Percentiles rank a stretch among this genome's conserved stretches.
Evolutionary conservation across 768 basidiomycete species (phyloP).

Genomic region (Zangia roseola): DNA sequence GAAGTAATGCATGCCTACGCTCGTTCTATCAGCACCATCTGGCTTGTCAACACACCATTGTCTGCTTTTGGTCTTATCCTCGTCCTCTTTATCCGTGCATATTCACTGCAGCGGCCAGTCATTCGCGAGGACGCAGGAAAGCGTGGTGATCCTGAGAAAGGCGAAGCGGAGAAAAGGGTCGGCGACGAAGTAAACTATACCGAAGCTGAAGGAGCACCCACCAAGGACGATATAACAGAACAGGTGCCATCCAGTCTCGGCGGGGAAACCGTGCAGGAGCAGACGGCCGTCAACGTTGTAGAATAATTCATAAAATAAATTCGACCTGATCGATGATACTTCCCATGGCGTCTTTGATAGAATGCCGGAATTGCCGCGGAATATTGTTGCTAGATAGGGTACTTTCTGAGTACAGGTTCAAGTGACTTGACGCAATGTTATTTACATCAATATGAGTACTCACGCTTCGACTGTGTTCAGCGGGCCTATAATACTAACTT

Average conservation of each 20-base stretch:
- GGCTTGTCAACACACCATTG: slow-evolving; percentile 37
- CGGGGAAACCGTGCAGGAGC: not conserved
- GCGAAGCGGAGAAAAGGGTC: not conserved
- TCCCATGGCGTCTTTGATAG: no score
- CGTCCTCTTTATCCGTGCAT: slow-evolving; percentile 34
- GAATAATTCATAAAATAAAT: not conserved
- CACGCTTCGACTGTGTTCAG: no score
- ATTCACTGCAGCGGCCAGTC: slow-evolving; percentile 33
- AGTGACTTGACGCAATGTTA: no score
- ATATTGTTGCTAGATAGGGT: no score
- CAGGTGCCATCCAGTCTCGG: not conserved
- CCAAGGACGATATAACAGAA: slow-evolving; percentile 1
- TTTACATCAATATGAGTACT: no score
- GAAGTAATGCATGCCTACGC: slow-evolving; percentile 38
- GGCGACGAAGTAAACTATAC: not conserved
- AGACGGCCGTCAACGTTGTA: not conserved
- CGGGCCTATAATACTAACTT: no score
- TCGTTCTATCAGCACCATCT: slow-evolving; percentile 37
- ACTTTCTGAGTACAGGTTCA: no score
- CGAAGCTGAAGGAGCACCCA: not conserved
- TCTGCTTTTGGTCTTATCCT: slow-evolving; percentile 32
- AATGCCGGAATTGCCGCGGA: no score
- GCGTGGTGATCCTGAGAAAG: slow-evolving; percentile 33
- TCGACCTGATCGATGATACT: no score
- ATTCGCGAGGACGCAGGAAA: slow-evolving; percentile 12